Base-by-base conservation (phyloP, 2,329 filamentous ascomycete species). In the Myriosclerotinia curreyana region DNA sequence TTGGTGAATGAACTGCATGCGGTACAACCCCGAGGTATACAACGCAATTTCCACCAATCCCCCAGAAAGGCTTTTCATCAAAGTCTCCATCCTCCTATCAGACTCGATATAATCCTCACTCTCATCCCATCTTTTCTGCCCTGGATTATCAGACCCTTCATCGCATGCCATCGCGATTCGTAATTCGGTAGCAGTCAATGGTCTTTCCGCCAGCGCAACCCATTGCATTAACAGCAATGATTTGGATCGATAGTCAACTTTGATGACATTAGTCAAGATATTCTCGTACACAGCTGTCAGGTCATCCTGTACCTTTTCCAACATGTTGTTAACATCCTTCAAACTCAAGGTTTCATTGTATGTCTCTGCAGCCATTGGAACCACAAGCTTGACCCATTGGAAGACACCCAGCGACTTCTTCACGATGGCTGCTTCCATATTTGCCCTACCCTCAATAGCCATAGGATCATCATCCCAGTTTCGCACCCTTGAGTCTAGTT, bases 1-100 rank as follows among this genome's bases (percentile, higher is more conserved):
- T 64, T 75, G 73, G 50, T 76, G 74, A 60, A 76, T 75, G 48
- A 76, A 79, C 65, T 79, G 78, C 17, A 78, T 74, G 0, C 65
- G 72, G 25, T 55, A 55, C 15, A 40, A 7, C 0, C 44, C 50
- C 5, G 60, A 42, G 17, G 56, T 49, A 7, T 60, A 49, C 8
- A 50, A 9, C 36, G 49, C 69, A 9, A 53, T 22, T 52, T 71
- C 67, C 3, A 69, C 58, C 2, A 71, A 50, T 3, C 67, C 69
- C 2, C 67, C 67, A 15, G 66, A 68, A 7, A 66, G 46, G 6
- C 64, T 71, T 11, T 58, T 69, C 0, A 64, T 58, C 25, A 71
- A 38, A 36, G 25, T 67, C 31, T 66, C 52, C 71, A 72, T 72
- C 15, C 60, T 49, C 2, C 25, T 28, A 62, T 70, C 67, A 15